Conservation (phyloP, 2,329 filamentous ascomycete genomes). For the Didymella lethalis region DNA sequence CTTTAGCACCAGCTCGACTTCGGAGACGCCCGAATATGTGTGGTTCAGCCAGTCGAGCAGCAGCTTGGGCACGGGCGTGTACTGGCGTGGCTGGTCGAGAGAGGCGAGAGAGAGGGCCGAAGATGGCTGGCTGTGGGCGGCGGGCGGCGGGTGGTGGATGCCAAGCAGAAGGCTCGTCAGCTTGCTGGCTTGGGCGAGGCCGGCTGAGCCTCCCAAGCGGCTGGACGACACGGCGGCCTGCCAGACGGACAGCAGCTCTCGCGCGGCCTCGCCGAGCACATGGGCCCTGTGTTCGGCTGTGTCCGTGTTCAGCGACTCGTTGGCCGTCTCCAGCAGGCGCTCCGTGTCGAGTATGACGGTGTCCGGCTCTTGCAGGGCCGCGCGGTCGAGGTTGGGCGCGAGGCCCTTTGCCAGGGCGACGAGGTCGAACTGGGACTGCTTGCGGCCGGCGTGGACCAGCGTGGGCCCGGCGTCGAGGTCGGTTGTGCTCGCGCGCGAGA, state of each 20-base stretch:
- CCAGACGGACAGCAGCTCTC: constrained; percentile 52
- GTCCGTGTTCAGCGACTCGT: constrained; percentile 45
- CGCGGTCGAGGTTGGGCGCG: constrained; percentile 63
- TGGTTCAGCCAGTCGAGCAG: constrained; percentile 83
- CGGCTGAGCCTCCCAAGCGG: constrained; percentile 60
- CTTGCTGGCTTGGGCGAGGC: constrained; percentile 77
- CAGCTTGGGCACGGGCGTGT: constrained; percentile 72
- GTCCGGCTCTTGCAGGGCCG: constrained; percentile 72
- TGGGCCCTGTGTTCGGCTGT: constrained; percentile 40
- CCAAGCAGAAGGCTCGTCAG: constrained; percentile 79
- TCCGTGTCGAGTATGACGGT: constrained; percentile 80
- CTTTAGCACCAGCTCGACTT: constrained; percentile 70
- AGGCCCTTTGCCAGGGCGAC: constrained; percentile 76
- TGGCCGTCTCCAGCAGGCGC: constrained; percentile 62
- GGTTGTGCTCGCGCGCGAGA: constrained; percentile 49
- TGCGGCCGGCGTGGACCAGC: constrained; percentile 40
- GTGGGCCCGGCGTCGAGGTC: constrained; percentile 33
- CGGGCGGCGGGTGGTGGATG: constrained; percentile 69
- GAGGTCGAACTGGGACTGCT: constrained; percentile 68
- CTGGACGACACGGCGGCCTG: constrained; percentile 29
- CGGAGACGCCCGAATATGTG: constrained; percentile 74
- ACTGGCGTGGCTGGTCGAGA: constrained; percentile 34
- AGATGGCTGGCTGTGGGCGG: constrained; percentile 32
- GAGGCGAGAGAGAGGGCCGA: constrained; percentile 38
- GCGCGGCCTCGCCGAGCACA: constrained; percentile 39